Conservation (phyloP, 345 rosid species). For the Citrus hindsii region DNA sequence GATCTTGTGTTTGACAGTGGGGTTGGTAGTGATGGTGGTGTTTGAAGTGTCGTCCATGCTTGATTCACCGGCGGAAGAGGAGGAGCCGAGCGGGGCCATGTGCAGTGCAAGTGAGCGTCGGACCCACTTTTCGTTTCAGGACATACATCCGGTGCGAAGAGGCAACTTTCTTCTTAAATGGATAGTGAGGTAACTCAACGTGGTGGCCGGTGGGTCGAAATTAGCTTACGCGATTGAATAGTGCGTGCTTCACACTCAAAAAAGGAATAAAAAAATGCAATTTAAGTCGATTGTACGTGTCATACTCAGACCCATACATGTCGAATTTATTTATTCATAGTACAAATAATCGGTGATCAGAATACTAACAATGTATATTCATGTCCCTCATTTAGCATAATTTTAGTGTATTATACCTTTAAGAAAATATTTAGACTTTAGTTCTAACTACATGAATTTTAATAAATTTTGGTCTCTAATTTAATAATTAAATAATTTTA, state of each 20-base stretch:
- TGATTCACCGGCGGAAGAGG: conserved; percentile 8
- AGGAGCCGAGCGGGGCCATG: conserved; percentile 13
- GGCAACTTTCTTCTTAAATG: neutral
- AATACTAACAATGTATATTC: too few relatives aligned
- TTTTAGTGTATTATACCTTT: too few relatives aligned
- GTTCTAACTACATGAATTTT: too few relatives aligned
- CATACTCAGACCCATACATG: too few relatives aligned
- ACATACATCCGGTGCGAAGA: neutral
- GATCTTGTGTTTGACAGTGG: conserved; percentile 3
- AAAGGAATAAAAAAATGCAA: neutral
- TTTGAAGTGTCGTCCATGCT: conserved; percentile 25
- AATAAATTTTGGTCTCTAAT: too few relatives aligned
- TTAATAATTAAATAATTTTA: too few relatives aligned
- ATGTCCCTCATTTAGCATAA: too few relatives aligned
- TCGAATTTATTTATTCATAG: too few relatives aligned
- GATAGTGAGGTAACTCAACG: neutral
- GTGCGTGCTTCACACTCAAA: neutral
- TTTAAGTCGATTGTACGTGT: neutral
- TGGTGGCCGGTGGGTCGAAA: neutral
- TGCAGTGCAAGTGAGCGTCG: neutral
- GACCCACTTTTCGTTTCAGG: neutral
- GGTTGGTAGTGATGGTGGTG: neutral
- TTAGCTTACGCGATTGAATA: neutral
- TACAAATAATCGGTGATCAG: too few relatives aligned
- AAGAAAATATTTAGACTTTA: too few relatives aligned